Evolutionary conservation across 345 rosid genomes (phyloP).

Genomic region (Anacardium occidentale): DNA sequence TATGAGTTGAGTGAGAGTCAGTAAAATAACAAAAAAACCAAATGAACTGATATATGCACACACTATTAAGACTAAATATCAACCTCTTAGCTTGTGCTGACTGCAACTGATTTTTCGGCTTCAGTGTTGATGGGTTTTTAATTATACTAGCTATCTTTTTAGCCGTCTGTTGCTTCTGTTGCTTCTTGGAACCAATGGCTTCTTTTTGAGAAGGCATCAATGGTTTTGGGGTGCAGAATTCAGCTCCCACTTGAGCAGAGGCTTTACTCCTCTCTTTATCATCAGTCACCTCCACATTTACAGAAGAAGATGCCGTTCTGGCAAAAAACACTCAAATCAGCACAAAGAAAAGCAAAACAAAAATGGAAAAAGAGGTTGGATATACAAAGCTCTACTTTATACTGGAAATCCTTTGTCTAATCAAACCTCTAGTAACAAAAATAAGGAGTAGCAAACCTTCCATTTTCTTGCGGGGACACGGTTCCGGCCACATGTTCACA

Average conservation of each 20-base stretch:
- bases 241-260: conserved; percentile 27
- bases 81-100: conserved; percentile 50
- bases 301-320: conserved; percentile 18
- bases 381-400: background rate
- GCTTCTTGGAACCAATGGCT: conserved; percentile 55
- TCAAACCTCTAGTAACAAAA: background rate
- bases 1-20: conserved; percentile 1
- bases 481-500: conserved; percentile 16
- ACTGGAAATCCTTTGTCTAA: background rate
- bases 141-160: conserved; percentile 53
- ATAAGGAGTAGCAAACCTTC: conserved; percentile 42
- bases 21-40: background rate
- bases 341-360: conserved; percentile 17
- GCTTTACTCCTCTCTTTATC: conserved; percentile 40
- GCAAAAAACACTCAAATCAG: conserved; percentile 11
- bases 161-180: conserved; percentile 56
- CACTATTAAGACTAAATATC: conserved; percentile 4
- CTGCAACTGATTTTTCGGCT: conserved; percentile 43
- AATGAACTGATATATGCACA: background rate
- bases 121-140: conserved; percentile 60
- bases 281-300: conserved; percentile 23
- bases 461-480: conserved; percentile 24
- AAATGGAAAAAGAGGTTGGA: conserved; percentile 9
- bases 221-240: conserved; percentile 53
- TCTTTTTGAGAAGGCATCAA: conserved; percentile 23